phyloP scores from a whole-genome alignment of 441 rosid genomes.

The Adansonia madagascariensis region DNA sequence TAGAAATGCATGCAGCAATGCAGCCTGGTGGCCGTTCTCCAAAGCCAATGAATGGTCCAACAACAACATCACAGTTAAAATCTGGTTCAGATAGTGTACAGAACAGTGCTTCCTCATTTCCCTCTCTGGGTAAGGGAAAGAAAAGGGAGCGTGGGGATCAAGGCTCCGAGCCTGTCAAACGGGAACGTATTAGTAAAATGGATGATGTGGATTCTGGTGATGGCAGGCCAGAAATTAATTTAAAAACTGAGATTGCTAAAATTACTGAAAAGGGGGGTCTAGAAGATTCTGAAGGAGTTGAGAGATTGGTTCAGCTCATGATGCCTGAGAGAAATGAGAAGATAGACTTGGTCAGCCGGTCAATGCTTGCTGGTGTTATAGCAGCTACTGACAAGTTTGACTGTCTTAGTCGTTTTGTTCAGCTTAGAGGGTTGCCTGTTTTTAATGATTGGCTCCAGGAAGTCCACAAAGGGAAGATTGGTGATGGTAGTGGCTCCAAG shows the following conservation, averaged over 20 bases:
- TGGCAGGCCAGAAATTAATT: conserved; percentile 51
- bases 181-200: conserved; percentile 60
- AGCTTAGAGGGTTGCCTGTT: conserved; percentile 80
- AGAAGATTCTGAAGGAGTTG: conserved; percentile 76
- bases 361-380: conserved; percentile 73
- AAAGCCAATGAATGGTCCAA: conserved; percentile 71
- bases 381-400: conserved; percentile 83
- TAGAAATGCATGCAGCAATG: conserved; percentile 78
- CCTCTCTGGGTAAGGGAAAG: conserved; percentile 84
- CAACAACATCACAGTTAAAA: conserved; percentile 67
- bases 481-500: conserved; percentile 63
- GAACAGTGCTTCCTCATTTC: conserved; percentile 52
- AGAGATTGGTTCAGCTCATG: conserved; percentile 83
- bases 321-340: conserved; percentile 62
- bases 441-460: conserved; percentile 98
- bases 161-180: conserved; percentile 67
- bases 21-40: conserved; percentile 92
- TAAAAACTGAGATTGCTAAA: conserved; percentile 72
- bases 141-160: conserved; percentile 91
- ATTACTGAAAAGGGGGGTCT: conserved; percentile 80
- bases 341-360: conserved; percentile 71
- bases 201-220: conserved; percentile 69
- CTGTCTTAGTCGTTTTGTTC: conserved; percentile 79
- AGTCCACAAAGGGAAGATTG: conserved; percentile 85
- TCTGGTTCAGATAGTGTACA: conserved; percentile 62